Percentiles rank a stretch among this genome's conserved stretches.
phyloP scores from a whole-genome alignment of 2,329 filamentous ascomycete genomes.

The Claviceps fusiformis region DNA sequence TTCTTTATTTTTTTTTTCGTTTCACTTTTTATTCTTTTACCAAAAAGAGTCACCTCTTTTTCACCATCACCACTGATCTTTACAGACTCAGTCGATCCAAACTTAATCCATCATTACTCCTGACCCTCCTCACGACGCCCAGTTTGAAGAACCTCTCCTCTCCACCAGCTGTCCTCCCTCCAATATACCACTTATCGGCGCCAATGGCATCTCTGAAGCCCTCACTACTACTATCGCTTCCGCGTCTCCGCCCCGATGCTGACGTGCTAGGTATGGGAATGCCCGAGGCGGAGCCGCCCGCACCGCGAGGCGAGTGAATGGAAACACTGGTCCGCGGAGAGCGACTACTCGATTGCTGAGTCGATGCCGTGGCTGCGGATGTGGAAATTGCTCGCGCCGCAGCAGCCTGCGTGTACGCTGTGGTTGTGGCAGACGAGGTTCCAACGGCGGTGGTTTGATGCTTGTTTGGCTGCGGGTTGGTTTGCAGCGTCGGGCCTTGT shows the following conservation, averaged over 20 bases:
- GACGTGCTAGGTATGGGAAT: constrained; percentile 28
- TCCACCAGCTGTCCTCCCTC: constrained; percentile 60
- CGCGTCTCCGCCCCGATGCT: constrained; percentile 36
- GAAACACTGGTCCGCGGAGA: constrained; percentile 15
- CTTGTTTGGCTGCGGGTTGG: constrained; percentile 23
- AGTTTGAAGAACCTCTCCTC: constrained; percentile 74
- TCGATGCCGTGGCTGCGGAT: constrained; percentile 11
- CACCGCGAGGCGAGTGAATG: constrained; percentile 16
- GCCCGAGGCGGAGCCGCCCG: constrained; percentile 9
- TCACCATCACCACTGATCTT: constrained; percentile 11
- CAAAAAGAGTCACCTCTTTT: too few relatives aligned
- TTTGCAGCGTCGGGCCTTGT: constrained; percentile 24
- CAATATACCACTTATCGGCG: constrained; percentile 71
- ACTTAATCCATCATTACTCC: constrained; percentile 62
- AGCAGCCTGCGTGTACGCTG: constrained; percentile 10
- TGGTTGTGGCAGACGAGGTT: constrained; percentile 14
- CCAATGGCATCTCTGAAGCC: constrained; percentile 61
- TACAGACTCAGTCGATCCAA: constrained; percentile 63
- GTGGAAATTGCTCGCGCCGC: constrained; percentile 12
- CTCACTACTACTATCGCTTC: constrained; percentile 62
- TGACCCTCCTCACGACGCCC: constrained; percentile 58
- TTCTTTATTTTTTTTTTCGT: neutral
- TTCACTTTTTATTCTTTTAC: too few relatives aligned
- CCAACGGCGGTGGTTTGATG: constrained; percentile 14
- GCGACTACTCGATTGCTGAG: constrained; percentile 13